These are phyloP conservation scores for Leishmania turanica DNA, from an alignment of 208 protist species.

Conservation along the genomic window DNA sequence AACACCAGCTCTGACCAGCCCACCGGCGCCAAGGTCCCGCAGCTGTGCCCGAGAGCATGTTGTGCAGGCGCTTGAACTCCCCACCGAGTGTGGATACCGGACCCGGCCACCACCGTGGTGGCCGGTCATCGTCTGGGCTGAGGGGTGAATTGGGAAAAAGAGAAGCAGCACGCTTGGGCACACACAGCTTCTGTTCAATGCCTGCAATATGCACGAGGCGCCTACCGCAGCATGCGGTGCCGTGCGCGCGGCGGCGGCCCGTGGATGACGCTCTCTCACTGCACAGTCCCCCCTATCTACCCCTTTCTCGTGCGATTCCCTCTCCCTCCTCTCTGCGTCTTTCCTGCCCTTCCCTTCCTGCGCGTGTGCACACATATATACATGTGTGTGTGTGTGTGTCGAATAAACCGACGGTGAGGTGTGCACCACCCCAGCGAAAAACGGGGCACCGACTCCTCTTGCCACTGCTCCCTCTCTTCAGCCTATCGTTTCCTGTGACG, in stretches of 20 bases:
- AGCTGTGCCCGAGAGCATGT: neutral
- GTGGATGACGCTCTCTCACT: neutral
- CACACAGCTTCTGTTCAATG: neutral
- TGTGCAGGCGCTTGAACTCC: neutral
- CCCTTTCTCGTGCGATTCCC: neutral
- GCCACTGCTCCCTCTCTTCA: neutral
- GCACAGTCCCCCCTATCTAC: neutral
- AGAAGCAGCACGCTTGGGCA: neutral
- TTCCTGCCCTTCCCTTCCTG: neutral
- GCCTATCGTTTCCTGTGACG: neutral
- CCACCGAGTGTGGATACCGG: neutral
- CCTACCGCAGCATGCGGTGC: neutral
- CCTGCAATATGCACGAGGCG: neutral
- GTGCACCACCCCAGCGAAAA: neutral
- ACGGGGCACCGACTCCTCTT: neutral
- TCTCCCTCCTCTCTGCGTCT: neutral
- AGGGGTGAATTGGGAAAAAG: neutral
- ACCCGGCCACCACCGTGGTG: neutral
- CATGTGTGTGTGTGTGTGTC: neutral
- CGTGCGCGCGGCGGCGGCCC: neutral
- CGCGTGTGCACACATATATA: neutral
- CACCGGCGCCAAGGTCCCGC: neutral
- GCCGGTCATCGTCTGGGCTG: neutral
- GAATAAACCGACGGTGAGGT: neutral
- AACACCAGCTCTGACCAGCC: neutral